A percentile compares a stretch with the other conserved stretches of the same genome.
Evolutionary conservation across 129 eudicot species (phyloP).

Genomic region (Arctium lappa): DNA sequence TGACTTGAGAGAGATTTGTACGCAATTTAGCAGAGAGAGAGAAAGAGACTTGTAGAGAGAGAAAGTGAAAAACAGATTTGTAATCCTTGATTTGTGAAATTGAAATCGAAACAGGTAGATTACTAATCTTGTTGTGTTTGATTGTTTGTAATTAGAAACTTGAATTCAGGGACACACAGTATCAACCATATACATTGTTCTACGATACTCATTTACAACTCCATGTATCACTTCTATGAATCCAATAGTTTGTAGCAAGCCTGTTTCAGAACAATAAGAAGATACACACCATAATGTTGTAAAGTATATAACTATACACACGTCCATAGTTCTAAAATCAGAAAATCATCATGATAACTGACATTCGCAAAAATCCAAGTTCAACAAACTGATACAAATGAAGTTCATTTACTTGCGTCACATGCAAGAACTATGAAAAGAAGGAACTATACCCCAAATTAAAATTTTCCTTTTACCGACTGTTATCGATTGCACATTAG

Average conservation of each 20-base stretch:
- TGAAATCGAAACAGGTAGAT: too few species aligned
- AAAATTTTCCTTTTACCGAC: background rate
- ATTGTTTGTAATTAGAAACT: too few species aligned
- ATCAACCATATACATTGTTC: background rate
- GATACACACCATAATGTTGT: background rate
- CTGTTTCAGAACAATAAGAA: constrained; percentile 30
- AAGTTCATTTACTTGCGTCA: background rate
- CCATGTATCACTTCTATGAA: constrained; percentile 94
- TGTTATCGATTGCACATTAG: background rate
- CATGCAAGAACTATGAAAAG: background rate
- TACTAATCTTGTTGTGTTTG: too few species aligned
- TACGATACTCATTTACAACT: constrained; percentile 54
- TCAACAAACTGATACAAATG: background rate
- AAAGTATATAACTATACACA: background rate
- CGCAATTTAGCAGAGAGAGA: too few species aligned
- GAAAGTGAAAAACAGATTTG: too few species aligned
- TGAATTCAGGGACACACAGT: background rate
- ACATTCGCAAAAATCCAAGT: background rate
- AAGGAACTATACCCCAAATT: background rate
- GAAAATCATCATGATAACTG: background rate
- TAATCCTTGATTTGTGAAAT: too few species aligned
- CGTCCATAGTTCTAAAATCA: background rate
- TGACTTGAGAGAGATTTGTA: too few species aligned
- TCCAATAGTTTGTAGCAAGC: constrained; percentile 66
- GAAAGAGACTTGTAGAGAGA: too few species aligned